phyloP scores from a whole-genome alignment of 345 rosid genomes.

The Eucalyptus regnans region DNA sequence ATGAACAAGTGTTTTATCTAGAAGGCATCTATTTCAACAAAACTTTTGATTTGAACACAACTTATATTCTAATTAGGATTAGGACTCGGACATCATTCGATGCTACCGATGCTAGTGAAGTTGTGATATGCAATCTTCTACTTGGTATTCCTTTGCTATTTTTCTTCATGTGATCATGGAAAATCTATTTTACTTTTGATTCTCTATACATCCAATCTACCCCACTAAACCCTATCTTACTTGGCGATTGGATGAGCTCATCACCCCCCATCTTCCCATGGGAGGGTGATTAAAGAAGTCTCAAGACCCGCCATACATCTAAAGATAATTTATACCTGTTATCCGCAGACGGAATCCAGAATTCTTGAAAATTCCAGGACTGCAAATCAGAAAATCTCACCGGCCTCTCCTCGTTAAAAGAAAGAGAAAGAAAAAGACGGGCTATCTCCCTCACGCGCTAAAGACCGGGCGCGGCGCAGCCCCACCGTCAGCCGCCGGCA shows the following conservation, averaged over 20 bases:
- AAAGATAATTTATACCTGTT: not conserved
- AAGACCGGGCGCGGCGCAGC: not conserved
- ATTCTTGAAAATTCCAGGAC: not conserved
- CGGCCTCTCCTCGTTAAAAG: not conserved
- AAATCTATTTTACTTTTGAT: not conserved
- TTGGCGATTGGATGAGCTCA: not conserved
- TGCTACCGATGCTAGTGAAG: fast-evolving
- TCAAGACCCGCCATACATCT: not conserved
- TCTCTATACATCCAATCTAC: not conserved
- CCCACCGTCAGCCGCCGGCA: not conserved
- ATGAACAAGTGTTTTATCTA: fast-evolving
- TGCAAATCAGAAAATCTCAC: not conserved
- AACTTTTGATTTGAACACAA: fast-evolving
- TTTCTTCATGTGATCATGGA: not conserved
- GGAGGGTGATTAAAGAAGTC: no score
- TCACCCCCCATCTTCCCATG: not conserved
- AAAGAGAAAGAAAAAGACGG: not conserved
- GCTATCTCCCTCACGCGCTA: not conserved
- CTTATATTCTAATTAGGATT: no score
- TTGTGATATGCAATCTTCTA: not conserved
- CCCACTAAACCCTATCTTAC: not conserved
- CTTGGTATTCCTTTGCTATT: not conserved
- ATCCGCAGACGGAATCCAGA: not conserved
- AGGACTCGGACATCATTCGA: no score
- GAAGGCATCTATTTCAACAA: not conserved